Percentiles rank a stretch among this genome's conserved stretches.
These are phyloP conservation scores for Gastrolobium bilobum DNA, from an alignment of 306 rosid species.

Conservation along the genomic window DNA sequence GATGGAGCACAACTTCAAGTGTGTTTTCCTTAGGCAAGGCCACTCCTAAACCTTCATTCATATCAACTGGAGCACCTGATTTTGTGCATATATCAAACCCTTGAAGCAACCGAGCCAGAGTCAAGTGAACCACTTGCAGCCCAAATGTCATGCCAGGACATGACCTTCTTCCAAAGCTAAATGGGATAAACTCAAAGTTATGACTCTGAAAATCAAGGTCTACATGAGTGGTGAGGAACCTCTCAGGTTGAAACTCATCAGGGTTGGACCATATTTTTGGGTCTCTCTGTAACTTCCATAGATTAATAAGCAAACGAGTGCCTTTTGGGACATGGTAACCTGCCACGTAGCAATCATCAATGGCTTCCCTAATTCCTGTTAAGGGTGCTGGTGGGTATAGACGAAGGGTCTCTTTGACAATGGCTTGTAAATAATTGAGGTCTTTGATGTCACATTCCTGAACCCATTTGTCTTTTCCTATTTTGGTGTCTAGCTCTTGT, in stretches of 20 bases:
- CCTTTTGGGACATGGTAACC: constrained; percentile 54
- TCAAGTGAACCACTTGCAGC: constrained; percentile 52
- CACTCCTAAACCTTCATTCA: constrained; percentile 59
- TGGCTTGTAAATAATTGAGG: constrained; percentile 54
- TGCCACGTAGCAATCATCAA: constrained; percentile 46
- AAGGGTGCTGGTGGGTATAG: constrained; percentile 64
- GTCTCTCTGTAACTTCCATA: constrained; percentile 58
- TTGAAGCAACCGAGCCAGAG: constrained; percentile 58
- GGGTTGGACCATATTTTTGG: constrained; percentile 55
- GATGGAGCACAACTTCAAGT: constrained; percentile 47
- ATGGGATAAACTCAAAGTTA: constrained; percentile 51
- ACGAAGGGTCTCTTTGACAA: constrained; percentile 59
- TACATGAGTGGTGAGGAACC: constrained; percentile 41
- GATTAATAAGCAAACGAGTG: constrained; percentile 54
- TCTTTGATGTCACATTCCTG: constrained; percentile 53
- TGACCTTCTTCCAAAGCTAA: constrained; percentile 60
- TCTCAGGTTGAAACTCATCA: constrained; percentile 54
- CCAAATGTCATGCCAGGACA: constrained; percentile 57
- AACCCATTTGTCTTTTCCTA: constrained; percentile 57
- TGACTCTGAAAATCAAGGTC: constrained; percentile 36
- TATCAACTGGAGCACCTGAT: constrained; percentile 36
- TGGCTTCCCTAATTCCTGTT: constrained; percentile 58
- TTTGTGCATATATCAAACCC: constrained; percentile 47
- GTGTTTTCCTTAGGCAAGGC: constrained; percentile 53
- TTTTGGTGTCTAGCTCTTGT: constrained; percentile 43